Evolutionary conservation across 1,284 basidiomycete genomes (phyloP).

Genomic region (Inonotus hispidus): DNA sequence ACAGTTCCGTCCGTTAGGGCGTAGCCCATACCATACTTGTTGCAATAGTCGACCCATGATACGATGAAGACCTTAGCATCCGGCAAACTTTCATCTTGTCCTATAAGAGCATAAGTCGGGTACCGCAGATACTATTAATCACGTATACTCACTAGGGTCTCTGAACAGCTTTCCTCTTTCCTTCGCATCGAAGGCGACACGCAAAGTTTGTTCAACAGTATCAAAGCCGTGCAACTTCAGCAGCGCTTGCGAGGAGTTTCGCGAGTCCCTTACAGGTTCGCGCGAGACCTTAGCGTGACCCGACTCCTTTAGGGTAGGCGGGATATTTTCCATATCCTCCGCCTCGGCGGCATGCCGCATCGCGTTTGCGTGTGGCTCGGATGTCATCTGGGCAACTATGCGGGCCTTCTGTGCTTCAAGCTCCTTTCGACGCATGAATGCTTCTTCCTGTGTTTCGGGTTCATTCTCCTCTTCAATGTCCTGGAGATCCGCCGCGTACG

Average conservation of each 20-base stretch:
- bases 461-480: constrained; percentile 48
- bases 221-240: constrained; percentile 55
- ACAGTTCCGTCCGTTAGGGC: constrained; percentile 92
- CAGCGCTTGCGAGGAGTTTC: constrained; percentile 22
- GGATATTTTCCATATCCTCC: constrained; percentile 43
- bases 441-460: constrained; percentile 41
- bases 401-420: constrained; percentile 82
- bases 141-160: constrained; percentile 43
- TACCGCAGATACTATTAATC: not conserved
- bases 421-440: constrained; percentile 58
- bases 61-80: constrained; percentile 87
- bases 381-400: constrained; percentile 87
- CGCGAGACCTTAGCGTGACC: constrained; percentile 25
- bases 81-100: constrained; percentile 42
- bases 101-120: not conserved
- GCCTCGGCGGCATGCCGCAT: constrained; percentile 21
- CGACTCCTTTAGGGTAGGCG: constrained; percentile 29
- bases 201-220: constrained; percentile 59
- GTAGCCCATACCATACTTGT: constrained; percentile 99
- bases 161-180: constrained; percentile 55
- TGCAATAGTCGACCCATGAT: constrained; percentile 97
- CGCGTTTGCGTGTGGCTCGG: constrained; percentile 18
- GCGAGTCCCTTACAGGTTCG: constrained; percentile 27
- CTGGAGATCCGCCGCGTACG: constrained; percentile 37
- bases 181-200: constrained; percentile 63